Evolutionary conservation across 1,284 basidiomycete species (phyloP).

Genomic region (Abortiporus biennis): DNA sequence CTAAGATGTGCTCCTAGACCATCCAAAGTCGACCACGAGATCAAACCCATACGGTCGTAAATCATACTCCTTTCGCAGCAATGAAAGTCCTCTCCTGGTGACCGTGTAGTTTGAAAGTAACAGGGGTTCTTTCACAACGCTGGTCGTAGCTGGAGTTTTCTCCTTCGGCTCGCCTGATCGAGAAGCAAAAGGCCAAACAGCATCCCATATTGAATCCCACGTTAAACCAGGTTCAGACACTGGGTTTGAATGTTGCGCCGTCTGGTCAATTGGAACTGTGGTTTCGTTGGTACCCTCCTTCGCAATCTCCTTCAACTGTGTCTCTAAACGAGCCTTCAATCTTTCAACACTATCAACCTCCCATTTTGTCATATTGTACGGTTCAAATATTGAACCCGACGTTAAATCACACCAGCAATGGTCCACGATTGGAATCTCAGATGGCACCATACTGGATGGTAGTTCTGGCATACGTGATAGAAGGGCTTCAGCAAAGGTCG

Average conservation of each 20-base stretch:
- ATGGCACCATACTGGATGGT: slow-evolving; percentile 23
- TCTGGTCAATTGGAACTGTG: too few species aligned
- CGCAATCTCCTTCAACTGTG: background rate
- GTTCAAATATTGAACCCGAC: slow-evolving; percentile 54
- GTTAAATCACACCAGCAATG: slow-evolving; percentile 79
- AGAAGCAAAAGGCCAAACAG: slow-evolving; percentile 9
- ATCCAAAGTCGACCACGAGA: slow-evolving; percentile 65
- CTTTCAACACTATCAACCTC: slow-evolving; percentile 54
- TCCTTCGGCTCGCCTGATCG: too few species aligned
- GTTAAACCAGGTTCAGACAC: too few species aligned
- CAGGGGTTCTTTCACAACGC: too few species aligned
- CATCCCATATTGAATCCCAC: slow-evolving; percentile 15
- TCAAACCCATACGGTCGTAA: slow-evolving; percentile 65
- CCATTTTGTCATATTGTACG: slow-evolving; percentile 69
- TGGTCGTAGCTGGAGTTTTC: too few species aligned
- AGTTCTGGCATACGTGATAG: slow-evolving; percentile 30
- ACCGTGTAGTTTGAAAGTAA: too few species aligned
- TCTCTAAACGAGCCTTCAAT: slow-evolving; percentile 28
- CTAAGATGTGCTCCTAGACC: slow-evolving; percentile 36
- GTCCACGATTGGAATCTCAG: slow-evolving; percentile 56
- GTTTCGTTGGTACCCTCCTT: too few species aligned
- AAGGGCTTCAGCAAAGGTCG: slow-evolving; percentile 61
- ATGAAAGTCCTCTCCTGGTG: too few species aligned
- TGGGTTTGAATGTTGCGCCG: too few species aligned
- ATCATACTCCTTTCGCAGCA: slow-evolving; percentile 56